These are phyloP conservation scores for Globisporangium acanthophoron DNA, from an alignment of 352 stramenopile species.

Conservation along the genomic window DNA sequence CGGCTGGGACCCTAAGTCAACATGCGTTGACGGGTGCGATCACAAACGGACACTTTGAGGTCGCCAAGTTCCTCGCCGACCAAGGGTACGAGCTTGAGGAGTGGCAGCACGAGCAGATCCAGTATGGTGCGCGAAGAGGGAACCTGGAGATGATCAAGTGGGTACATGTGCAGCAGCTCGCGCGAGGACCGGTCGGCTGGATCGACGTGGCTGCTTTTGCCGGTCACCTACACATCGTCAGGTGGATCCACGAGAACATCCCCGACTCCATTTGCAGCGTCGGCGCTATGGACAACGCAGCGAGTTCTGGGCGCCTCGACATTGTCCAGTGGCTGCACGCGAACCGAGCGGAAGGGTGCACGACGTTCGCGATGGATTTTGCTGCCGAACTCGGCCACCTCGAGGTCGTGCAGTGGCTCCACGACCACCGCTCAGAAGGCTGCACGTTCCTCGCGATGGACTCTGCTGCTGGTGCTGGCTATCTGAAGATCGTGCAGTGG, in stretches of 20 bases:
- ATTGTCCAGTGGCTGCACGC: slow-evolving; percentile 15
- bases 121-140: neutral
- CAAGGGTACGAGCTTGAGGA: neutral
- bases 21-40: neutral
- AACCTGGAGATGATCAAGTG: neutral
- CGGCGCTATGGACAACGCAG: neutral
- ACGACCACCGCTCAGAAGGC: neutral
- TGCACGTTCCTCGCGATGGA: neutral
- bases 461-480: neutral
- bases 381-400: neutral
- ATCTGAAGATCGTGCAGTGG: slow-evolving; percentile 1
- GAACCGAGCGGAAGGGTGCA: slow-evolving; percentile 8
- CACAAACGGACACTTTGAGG: neutral
- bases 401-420: neutral
- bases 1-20: neutral
- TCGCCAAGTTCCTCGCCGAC: neutral
- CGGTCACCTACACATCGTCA: neutral
- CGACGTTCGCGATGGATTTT: neutral
- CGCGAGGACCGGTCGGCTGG: neutral
- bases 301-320: neutral
- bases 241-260: neutral
- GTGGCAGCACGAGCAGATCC: neutral
- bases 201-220: neutral
- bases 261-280: neutral
- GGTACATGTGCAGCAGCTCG: neutral